Base-by-base conservation (phyloP, 2,329 filamentous ascomycete genomes). In the Huntiella moniliformis region DNA sequence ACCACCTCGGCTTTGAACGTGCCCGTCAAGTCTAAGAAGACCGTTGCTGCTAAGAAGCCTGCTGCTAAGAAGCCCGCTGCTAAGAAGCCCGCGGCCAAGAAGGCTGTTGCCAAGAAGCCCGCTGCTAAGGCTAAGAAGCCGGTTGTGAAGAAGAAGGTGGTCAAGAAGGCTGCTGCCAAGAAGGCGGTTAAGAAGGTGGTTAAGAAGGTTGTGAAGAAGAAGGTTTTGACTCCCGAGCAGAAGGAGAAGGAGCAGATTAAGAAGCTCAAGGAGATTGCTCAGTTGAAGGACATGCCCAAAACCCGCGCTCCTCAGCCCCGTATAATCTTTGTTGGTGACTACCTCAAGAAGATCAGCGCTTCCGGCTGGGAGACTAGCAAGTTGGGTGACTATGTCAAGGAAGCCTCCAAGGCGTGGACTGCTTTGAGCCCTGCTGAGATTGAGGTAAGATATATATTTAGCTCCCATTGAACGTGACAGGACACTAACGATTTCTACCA, bases 301-400 rank as follows among this genome's bases (percentile, higher is more conserved):
- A 17, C 32, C 11, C n/a, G 54, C 16, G 28, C 61, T 44, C 56
- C 64, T 6, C 38, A 50, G 2, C 53, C 41, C 1, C 13, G 56
- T 11, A 71, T 65, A 1, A 39, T 67, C n/a, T 71, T 55, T 47
- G 5, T 65, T 1, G 3, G 47, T 2, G 55, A 66, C 46, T 18
- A 53, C 5, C 48, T 55, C 35, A 60, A 42, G 61, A 43, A 52
- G 57, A 31, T 31, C 44, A 15, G 18, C 28, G 18, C 47, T 41
- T 31, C 35, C 35, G 41, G 22, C 11, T 16, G 15, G n/a, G 44
- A 46, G 4, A 43, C 3, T 10, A 28, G 22, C 22, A 28, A 28
- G 22, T 7, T 28, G 7, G 22, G 22, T 28, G 22, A 28, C 7
- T 28, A 28, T 8, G 22, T 28, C 22, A 28, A 3, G 10, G 22